Evolutionary conservation across 129 eudicot species (phyloP).

Genomic region (carrot (Daucus carota)): DH1_v3.0 NC_030385.2:36025501-36026000

Average conservation of each 20-base stretch:
- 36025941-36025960: neutral
- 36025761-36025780: slow-evolving; percentile 97
- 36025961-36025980: neutral
- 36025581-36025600: neutral
- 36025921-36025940: neutral
- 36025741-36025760: slow-evolving; percentile 95
- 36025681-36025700: neutral
- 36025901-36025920: neutral
- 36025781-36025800: slow-evolving; percentile 66
- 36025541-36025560: neutral
- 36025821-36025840: neutral
- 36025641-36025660: neutral
- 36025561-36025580: neutral
- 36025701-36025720: neutral
- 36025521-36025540: neutral
- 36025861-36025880: neutral
- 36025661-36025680: neutral
- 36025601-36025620: neutral
- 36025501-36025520: slow-evolving; percentile 5
- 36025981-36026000: neutral
- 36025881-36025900: neutral
- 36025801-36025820: slow-evolving; percentile 48
- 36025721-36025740: slow-evolving; percentile 15
- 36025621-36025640: neutral
- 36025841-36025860: neutral